phyloP scores from a whole-genome alignment of 331 rosid species.

The Dryas integrifolia region DNA sequence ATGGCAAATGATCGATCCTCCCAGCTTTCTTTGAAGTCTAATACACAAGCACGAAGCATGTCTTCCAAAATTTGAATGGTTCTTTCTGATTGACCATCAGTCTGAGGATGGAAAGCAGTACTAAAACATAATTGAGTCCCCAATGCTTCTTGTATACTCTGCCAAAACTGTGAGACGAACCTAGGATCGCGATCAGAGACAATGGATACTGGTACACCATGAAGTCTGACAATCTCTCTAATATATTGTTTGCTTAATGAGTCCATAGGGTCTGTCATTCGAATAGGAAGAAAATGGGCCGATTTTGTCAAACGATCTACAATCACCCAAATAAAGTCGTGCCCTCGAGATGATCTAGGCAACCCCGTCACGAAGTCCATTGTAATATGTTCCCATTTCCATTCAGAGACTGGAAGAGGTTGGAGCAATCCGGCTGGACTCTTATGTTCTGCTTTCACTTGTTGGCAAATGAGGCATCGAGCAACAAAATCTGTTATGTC shows the following conservation, averaged over 20 bases:
- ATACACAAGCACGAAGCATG: background rate
- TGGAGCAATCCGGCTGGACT: too few species aligned
- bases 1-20: background rate
- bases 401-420: too few species aligned
- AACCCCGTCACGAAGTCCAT: background rate
- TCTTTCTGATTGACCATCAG: background rate
- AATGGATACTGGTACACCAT: background rate
- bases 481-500: background rate
- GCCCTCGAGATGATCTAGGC: background rate
- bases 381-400: background rate
- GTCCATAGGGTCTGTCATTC: background rate
- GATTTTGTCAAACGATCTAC: background rate
- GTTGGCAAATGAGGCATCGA: background rate
- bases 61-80: background rate
- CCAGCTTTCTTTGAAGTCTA: background rate
- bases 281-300: background rate
- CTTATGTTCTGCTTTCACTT: background rate
- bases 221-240: background rate
- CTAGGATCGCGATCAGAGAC: background rate
- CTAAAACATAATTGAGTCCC: background rate
- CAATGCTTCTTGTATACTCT: background rate
- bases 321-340: background rate
- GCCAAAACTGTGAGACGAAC: background rate
- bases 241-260: background rate
- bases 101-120: background rate